Evolutionary conservation across 164 flowering plant species (phyloP), one percentile per base, ranked within the genome.

Genomic region (Tetracentron sinense): DNA sequence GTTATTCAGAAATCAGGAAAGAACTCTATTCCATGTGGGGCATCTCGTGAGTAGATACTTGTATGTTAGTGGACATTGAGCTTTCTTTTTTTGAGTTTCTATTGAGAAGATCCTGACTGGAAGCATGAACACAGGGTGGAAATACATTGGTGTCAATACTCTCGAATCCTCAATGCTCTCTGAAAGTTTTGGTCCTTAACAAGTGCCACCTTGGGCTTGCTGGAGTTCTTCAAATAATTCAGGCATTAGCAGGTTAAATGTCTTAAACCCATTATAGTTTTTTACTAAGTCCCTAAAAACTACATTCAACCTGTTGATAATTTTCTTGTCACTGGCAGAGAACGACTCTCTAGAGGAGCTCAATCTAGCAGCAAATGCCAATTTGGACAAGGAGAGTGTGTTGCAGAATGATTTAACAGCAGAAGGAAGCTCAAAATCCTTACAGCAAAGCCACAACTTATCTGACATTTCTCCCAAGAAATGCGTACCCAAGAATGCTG

Each of bases 271-370:
- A 49, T 8, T 46, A 61, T 28, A 22, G 11, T 61, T 46, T 33
- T 20, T 19, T 8, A 20, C 35, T 17, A 28, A 3, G n/a, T 56
- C 35, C 15, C 7, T 61, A 21, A 21, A 23, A 66, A 15, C 42
- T 59, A 57, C 7, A 25, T 55, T 42, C 47, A 42, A 46, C 64
- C 30, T 17, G 60, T 26, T 48, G 21, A 47, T 53, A 25, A 31
- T 57, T 62, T 31, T 42, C 55, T 38, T 54, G 19, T 70, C 33
- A 55, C 20, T 66, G 47, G 66, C 81, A 90, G 93, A 65, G 42
- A 89, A 91, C 53, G 42, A 68, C 28, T 66, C 75, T 51, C 73
- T 94, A 28, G 89, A 89, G 64, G 99, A 94, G 72, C 92, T 94
- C 67, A 74, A 80, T 78, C 85, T 94, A 50, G 82, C 89, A 50